Evolutionary conservation across 495 filamentous ascomycete species (phyloP).

Genomic region (Daldinia vernicosa): DNA sequence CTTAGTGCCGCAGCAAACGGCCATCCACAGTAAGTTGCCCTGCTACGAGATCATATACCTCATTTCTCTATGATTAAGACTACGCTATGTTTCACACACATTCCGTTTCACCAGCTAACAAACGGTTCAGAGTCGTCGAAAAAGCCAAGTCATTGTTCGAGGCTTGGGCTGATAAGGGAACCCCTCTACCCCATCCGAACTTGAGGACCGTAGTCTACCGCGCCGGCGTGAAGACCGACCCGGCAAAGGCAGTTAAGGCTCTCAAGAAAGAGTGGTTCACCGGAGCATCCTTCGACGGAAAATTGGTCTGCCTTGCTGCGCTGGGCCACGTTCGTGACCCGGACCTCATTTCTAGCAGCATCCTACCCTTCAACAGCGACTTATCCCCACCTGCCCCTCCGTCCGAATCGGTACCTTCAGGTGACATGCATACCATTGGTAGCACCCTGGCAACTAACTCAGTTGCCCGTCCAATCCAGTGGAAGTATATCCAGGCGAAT

Average conservation of each 20-base stretch:
- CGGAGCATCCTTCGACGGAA: conserved; percentile 86
- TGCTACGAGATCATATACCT: background rate
- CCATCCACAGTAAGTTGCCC: conserved; percentile 69
- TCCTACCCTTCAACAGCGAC: conserved; percentile 83
- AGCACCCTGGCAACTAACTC: conserved; percentile 75
- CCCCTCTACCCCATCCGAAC: conserved; percentile 75
- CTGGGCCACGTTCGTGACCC: conserved; percentile 78
- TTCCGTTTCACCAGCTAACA: conserved; percentile 17
- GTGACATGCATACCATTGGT: conserved; percentile 86
- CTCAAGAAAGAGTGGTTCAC: conserved; percentile 83
- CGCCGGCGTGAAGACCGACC: conserved; percentile 75
- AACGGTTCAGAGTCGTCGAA: conserved; percentile 62
- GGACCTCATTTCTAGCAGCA: conserved; percentile 71
- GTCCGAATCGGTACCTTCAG: conserved; percentile 58
- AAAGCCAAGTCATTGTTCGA: conserved; percentile 81
- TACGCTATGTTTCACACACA: background rate
- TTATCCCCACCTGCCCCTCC: conserved; percentile 65
- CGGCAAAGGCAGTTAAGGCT: conserved; percentile 68
- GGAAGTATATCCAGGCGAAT: conserved; percentile 83
- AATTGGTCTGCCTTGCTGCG: conserved; percentile 80
- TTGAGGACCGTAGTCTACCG: conserved; percentile 82
- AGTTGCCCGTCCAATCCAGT: conserved; percentile 72
- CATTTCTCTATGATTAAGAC: background rate
- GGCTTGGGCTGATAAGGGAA: conserved; percentile 71
- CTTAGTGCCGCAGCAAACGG: conserved; percentile 74